phyloP scores from a whole-genome alignment of 129 eudicot species.

The Helichrysum umbraculigerum region DNA sequence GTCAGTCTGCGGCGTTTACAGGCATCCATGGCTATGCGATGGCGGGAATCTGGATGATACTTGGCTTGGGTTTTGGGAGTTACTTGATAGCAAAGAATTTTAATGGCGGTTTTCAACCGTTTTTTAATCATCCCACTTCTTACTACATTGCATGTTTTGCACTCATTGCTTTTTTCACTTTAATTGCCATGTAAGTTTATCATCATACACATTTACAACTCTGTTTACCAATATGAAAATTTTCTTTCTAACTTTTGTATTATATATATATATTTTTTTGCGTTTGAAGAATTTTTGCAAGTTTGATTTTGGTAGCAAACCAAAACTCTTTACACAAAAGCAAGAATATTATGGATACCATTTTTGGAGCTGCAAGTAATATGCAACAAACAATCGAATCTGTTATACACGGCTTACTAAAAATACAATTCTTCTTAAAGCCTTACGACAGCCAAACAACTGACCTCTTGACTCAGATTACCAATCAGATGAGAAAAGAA shows the following conservation, averaged over 20 bases:
- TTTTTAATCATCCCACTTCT: constrained; percentile 33
- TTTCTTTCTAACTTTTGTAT: not conserved
- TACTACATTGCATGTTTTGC: constrained; percentile 41
- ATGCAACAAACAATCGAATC: constrained; percentile 41
- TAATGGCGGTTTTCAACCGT: constrained; percentile 28
- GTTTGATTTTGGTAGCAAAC: constrained; percentile 48
- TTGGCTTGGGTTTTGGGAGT: constrained; percentile 54
- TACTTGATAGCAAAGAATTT: constrained; percentile 39
- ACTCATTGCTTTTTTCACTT: constrained; percentile 39
- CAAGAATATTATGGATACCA: constrained; percentile 44
- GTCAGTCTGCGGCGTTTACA: constrained; percentile 79
- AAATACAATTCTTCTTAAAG: constrained; percentile 38
- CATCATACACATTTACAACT: not conserved
- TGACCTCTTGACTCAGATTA: constrained; percentile 36
- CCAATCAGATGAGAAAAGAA: constrained; percentile 41
- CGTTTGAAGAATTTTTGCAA: constrained; percentile 43
- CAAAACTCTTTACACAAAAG: constrained; percentile 35
- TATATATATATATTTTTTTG: not conserved
- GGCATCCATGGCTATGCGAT: constrained; percentile 67
- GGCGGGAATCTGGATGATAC: constrained; percentile 63
- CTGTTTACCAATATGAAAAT: not conserved
- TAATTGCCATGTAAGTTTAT: constrained; percentile 61
- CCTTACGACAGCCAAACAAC: constrained; percentile 45
- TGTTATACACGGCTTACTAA: constrained; percentile 32
- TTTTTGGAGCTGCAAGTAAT: constrained; percentile 44